These are phyloP conservation scores for Boletus rubropictus DNA, from an alignment of 768 basidiomycete species.

Conservation along the genomic window DNA sequence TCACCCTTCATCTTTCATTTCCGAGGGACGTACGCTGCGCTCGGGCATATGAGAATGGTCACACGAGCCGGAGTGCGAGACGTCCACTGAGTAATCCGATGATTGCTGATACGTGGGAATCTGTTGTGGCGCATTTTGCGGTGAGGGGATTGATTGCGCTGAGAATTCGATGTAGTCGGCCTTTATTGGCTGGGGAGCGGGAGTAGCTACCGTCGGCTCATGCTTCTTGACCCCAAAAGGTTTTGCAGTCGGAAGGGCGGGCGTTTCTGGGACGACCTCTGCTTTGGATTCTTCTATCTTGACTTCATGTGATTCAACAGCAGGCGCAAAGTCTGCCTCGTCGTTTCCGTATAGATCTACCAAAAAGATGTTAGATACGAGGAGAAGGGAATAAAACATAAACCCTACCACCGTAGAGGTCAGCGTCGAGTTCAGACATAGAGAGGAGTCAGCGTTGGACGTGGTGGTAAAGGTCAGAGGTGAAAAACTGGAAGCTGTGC, in stretches of 20 bases:
- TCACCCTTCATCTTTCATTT: constrained; percentile 99
- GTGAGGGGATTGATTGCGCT: constrained; percentile 29
- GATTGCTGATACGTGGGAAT: constrained; percentile 78
- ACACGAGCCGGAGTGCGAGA: constrained; percentile 35
- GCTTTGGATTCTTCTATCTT: constrained; percentile 25
- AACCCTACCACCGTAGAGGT: constrained; percentile 76
- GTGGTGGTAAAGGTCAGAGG: constrained; percentile 35
- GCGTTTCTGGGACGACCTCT: constrained; percentile 23
- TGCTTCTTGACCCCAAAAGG: constrained; percentile 17
- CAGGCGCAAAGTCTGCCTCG: constrained; percentile 54
- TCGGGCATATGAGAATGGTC: constrained; percentile 43
- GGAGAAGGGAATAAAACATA: rapidly evolving
- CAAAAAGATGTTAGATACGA: background rate
- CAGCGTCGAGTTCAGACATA: constrained; percentile 84
- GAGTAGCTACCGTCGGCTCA: constrained; percentile 9
- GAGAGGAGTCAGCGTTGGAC: constrained; percentile 5
- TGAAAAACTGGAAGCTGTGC: constrained; percentile 18
- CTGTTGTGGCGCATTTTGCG: constrained; percentile 51
- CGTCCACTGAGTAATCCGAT: constrained; percentile 43
- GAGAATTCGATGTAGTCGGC: constrained; percentile 9
- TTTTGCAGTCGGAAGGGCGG: constrained; percentile 18
- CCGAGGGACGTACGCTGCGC: constrained; percentile 72
- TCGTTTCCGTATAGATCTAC: constrained; percentile 65
- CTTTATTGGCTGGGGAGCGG: constrained; percentile 7
- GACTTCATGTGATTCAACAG: constrained; percentile 35